These are phyloP conservation scores for Penicillium sp. DNA, from an alignment of 2,329 filamentous ascomycete genomes.

Conservation along the genomic window DNA sequence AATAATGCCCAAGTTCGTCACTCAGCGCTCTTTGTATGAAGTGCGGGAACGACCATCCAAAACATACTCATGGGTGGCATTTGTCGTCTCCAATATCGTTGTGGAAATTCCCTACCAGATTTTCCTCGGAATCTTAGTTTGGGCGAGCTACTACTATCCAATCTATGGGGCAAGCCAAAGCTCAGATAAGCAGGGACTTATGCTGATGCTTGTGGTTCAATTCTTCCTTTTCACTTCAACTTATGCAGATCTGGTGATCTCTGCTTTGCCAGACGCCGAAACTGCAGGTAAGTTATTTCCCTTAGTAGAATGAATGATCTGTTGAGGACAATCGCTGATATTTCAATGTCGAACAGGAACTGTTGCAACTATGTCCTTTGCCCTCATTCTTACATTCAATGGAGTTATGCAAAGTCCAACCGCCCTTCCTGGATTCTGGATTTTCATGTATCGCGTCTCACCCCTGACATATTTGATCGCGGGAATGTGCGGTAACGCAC, in stretches of 20 bases:
- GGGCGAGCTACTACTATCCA: conserved; percentile 81
- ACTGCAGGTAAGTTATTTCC: conserved; percentile 52
- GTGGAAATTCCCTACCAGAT: conserved; percentile 86
- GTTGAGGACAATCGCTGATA: too few relatives aligned
- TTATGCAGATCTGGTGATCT: conserved; percentile 75
- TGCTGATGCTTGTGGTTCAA: conserved; percentile 72
- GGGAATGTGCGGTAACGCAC: conserved; percentile 66
- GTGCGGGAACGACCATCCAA: conserved; percentile 81
- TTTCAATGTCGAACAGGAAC: conserved; percentile 43
- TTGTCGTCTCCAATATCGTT: conserved; percentile 77
- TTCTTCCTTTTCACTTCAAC: conserved; percentile 81
- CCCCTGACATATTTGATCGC: conserved; percentile 80
- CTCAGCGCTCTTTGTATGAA: conserved; percentile 78
- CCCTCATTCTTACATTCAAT: conserved; percentile 71
- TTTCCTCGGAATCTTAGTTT: conserved; percentile 71
- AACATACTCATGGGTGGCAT: conserved; percentile 80
- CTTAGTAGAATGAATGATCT: too few relatives aligned
- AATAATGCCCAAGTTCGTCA: conserved; percentile 78
- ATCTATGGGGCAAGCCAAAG: conserved; percentile 61
- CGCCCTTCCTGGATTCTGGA: conserved; percentile 71
- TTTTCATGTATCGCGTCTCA: conserved; percentile 78
- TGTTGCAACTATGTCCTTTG: conserved; percentile 72
- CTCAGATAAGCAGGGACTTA: conserved; percentile 68
- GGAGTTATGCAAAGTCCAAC: conserved; percentile 64
- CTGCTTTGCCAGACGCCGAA: conserved; percentile 71